Evolutionary conservation across 169 alveolate species (phyloP), one percentile per base, ranked within the genome.

Genomic region (Plasmodium vinckei): DNA sequence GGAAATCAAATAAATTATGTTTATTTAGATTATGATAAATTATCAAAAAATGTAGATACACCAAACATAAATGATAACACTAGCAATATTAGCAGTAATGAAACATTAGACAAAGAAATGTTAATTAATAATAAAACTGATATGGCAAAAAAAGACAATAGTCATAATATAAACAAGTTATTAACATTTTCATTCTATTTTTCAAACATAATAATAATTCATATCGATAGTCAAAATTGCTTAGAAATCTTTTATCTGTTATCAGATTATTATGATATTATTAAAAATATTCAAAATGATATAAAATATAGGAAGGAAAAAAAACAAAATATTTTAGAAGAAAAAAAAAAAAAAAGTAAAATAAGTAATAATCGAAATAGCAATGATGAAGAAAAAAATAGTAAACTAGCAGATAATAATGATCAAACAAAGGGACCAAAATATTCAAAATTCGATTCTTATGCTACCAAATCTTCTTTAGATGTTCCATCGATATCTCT

Each of bases 191-290:
- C 88, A n/a, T 75, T 75, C 23, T 75, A 75, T 12, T 68, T 75
- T 33, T 75, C 88, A 2, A 75, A 75, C 25, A 75, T 75, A 9
- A 39, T 75, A n/a, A 75, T 75, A 13, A 23, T 75, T 25, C 88
- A 75, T 44, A 75, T 75, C 2, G 47, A 64, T 42, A 75, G 54
- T 3, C 47, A 75, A 56, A 75, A 63, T 39, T 75, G 23, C 15
- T 44, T 56, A 15, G 72, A 75, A 17, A 56, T 68, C 13, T 75
- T 75, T 56, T 53, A 19, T 10, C 9, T 75, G 21, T 27, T 75
- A 5, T 60, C 88, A 13, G 65, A 61, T 6, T 75, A 75, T 42
- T 75, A 75, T 56, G 88, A 75, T 13, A 65, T 75, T 39, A 56
- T 75, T 17, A 61, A 65, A 39, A 65, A 42, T 7, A 75, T 75